These are phyloP conservation scores for Saccharomycopsis oosterbeekiorum DNA, from an alignment of 805 yeast genomes.

Conservation along the genomic window DNA sequence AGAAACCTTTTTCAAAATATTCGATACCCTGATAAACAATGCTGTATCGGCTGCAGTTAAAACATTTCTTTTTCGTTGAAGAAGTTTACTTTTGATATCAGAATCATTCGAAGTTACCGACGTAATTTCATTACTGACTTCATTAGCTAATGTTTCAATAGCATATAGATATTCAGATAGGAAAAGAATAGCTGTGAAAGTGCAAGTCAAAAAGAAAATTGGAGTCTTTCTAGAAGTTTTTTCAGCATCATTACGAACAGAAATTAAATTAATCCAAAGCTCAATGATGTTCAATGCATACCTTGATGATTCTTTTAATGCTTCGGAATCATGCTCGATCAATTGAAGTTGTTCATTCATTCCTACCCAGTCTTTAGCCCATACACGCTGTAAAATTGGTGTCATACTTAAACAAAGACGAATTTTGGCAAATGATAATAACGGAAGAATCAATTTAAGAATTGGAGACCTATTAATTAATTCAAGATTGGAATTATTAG, in stretches of 20 bases:
- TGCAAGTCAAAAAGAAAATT: slow-evolving; percentile 62
- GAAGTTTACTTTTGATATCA: not conserved
- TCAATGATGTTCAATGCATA: slow-evolving; percentile 50
- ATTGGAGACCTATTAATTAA: slow-evolving; percentile 42
- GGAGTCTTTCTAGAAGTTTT: slow-evolving; percentile 66
- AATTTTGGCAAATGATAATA: slow-evolving; percentile 57
- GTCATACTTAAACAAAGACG: slow-evolving; percentile 53
- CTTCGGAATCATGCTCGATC: slow-evolving; percentile 47
- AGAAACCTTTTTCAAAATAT: slow-evolving; percentile 51
- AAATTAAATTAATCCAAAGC: slow-evolving; percentile 65
- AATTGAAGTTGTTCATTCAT: slow-evolving; percentile 47
- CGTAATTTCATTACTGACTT: not conserved
- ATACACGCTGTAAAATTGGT: slow-evolving; percentile 48
- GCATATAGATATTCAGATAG: slow-evolving; percentile 52
- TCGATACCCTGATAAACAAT: slow-evolving; percentile 56
- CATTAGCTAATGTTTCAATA: slow-evolving; percentile 34
- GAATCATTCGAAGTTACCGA: slow-evolving; percentile 18
- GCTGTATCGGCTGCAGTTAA: slow-evolving; percentile 44
- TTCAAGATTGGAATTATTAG: slow-evolving; percentile 40
- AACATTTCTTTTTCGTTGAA: slow-evolving; percentile 16
- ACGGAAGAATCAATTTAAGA: slow-evolving; percentile 55
- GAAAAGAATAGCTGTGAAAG: slow-evolving; percentile 51
- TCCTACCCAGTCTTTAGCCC: slow-evolving; percentile 57
- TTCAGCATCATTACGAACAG: slow-evolving; percentile 53
- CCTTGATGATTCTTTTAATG: slow-evolving; percentile 51